Conservation (phyloP, 441 rosid genomes). For the Populus hybrid region DNA sequence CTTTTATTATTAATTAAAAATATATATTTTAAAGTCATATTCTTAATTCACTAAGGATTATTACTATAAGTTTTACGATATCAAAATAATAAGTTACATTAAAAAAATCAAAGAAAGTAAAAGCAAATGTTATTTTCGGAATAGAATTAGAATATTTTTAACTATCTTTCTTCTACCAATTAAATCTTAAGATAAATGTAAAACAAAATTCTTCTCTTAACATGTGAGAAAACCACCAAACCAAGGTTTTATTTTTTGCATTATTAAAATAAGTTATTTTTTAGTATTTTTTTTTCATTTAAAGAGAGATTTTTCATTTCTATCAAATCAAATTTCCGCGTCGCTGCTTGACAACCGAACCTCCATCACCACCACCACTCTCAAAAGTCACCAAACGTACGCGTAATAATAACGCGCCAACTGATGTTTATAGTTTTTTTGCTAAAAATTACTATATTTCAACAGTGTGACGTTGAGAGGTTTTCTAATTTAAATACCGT, state of each 20-base stretch:
- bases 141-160: too few species aligned
- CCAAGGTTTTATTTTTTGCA: neutral
- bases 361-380: neutral
- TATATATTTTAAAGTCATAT: neutral
- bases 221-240: neutral
- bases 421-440: neutral
- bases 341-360: neutral
- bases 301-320: neutral
- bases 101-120: too few species aligned
- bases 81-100: too few species aligned
- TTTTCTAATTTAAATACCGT: neutral
- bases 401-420: neutral
- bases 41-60: neutral
- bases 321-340: neutral
- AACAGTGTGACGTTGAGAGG: neutral
- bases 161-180: neutral
- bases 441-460: neutral
- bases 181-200: neutral
- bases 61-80: too few species aligned
- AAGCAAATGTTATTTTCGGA: too few species aligned
- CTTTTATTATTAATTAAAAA: too few species aligned
- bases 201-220: neutral
- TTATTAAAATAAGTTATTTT: too few species aligned
- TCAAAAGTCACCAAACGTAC: neutral
- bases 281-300: too few species aligned